These are phyloP conservation scores for Diospyros lotus DNA, from an alignment of 148 eudicot genomes.

Conservation along the genomic window DNA sequence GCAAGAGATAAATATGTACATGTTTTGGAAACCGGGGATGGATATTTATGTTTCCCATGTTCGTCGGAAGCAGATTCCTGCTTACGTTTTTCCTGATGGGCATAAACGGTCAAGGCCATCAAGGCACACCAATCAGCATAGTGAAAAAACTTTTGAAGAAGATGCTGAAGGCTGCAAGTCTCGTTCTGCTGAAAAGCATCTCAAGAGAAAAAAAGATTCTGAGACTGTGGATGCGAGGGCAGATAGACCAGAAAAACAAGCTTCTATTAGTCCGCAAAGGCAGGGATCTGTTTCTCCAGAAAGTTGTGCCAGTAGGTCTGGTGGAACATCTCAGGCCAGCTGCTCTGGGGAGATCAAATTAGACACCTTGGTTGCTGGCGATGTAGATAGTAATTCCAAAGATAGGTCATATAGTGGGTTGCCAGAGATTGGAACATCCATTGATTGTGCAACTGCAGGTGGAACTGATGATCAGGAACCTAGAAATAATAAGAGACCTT, in stretches of 20 bases:
- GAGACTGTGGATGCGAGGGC: constrained; percentile 30
- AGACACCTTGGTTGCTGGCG: constrained; percentile 12
- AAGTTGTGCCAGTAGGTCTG: constrained; percentile 29
- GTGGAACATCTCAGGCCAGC: constrained; percentile 18
- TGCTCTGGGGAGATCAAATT: constrained; percentile 26
- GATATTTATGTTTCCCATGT: constrained; percentile 41
- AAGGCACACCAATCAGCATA: constrained; percentile 34
- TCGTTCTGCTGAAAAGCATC: constrained; percentile 32
- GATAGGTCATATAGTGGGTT: constrained; percentile 18
- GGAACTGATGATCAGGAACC: constrained; percentile 3
- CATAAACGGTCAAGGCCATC: constrained; percentile 32
- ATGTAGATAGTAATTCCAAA: constrained; percentile 24
- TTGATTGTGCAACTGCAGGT: constrained; percentile 2
- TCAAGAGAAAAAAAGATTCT: constrained; percentile 46
- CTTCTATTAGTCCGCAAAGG: constrained; percentile 53
- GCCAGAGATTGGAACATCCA: constrained; percentile 17
- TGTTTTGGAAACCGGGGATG: constrained; percentile 52
- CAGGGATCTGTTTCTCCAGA: constrained; percentile 44
- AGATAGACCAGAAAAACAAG: constrained; percentile 38
- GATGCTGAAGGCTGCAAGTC: constrained; percentile 35
- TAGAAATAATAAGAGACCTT: not conserved
- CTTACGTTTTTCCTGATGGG: constrained; percentile 38
- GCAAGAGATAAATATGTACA: constrained; percentile 37
- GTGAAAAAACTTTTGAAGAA: constrained; percentile 30
- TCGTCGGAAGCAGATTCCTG: constrained; percentile 41